A percentile compares a stretch with the other conserved stretches of the same genome.
Evolutionary conservation across 2,329 filamentous ascomycete species (phyloP).

Genomic region (Coniochaeta sp.): DNA sequence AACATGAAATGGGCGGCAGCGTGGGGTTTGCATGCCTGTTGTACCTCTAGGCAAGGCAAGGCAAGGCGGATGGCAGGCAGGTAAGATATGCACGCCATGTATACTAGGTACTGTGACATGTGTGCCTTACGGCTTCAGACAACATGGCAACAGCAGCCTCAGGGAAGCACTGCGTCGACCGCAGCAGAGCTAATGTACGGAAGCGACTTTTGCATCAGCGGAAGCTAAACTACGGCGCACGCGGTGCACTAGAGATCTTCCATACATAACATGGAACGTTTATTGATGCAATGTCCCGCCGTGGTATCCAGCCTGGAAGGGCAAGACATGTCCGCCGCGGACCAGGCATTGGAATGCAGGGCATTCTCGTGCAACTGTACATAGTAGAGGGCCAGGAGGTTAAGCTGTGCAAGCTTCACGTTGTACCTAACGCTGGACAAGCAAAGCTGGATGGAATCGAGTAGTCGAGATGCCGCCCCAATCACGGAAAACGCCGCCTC

Average conservation of each 20-base stretch:
- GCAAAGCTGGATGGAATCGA: background rate
- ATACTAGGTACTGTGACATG: background rate
- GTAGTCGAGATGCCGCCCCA: background rate
- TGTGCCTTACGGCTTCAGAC: background rate
- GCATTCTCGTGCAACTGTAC: background rate
- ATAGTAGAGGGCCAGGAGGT: too few species aligned
- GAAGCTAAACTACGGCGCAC: conserved; percentile 4
- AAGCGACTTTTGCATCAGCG: conserved; percentile 9
- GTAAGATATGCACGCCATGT: background rate
- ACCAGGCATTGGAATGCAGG: background rate
- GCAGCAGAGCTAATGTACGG: conserved; percentile 9
- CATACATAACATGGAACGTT: conserved; percentile 9
- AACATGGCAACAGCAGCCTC: background rate
- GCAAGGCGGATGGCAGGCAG: background rate
- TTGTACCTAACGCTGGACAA: background rate
- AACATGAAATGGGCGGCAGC: too few species aligned
- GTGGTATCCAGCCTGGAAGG: background rate
- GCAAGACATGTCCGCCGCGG: background rate
- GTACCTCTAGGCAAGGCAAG: too few species aligned
- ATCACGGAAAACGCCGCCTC: background rate
- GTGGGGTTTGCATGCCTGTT: too few species aligned
- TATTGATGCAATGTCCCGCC: conserved; percentile 11
- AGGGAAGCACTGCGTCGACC: conserved; percentile 1
- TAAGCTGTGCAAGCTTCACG: background rate
- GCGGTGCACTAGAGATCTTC: conserved; percentile 9